Evolutionary conservation across 2,329 filamentous ascomycete genomes (phyloP), one percentile per base, ranked within the genome.

Genomic region (Fusarium pseudoanthophilum): DNA sequence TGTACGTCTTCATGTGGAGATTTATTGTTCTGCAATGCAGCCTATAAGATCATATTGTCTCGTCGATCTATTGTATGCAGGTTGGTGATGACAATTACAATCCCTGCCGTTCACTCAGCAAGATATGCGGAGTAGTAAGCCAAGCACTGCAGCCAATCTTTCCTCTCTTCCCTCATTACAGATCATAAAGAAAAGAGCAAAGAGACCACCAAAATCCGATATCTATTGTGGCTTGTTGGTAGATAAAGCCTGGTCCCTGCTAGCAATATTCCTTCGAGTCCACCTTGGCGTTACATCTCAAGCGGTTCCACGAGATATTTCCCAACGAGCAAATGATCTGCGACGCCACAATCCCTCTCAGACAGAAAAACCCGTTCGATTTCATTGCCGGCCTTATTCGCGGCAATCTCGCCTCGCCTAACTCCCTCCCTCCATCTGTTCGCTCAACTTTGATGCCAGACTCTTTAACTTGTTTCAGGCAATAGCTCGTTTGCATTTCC

Each of bases 351-450:
- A 11, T 45, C 60, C 60, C 60, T 11, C 43, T 49, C 45, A 7
- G 32, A 11, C 43, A 48, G 48, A 34, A 67, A 20, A 67, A 14
- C 43, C 56, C 56, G 51, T 56, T 63, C 68, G 45, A 71, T 53
- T 63, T 56, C 26, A 68, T 63, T 30, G 30, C 48, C 55, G 32
- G 28, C n/a, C 40, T 60, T 55, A 30, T 68, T 53, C 37, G 52
- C 52, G 52, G 45, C 46, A 43, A 59, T 59, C 46, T 45, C 60
- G 34, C 24, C 56, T 71, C 48, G 56, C 48, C 46, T 55, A 48
- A 28, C 7, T 51, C 18, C 46, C 45, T 32, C 39, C 53, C 15
- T 46, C 21, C 26, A 20, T 34, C 45, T 13, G 30, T 20, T 43
- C 37, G 28, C 48, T 42, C 51, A 28, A 64, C 42, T 55, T 32